These are phyloP conservation scores for Leccinum subgranulosum DNA, from an alignment of 768 basidiomycete genomes.

Conservation along the genomic window DNA sequence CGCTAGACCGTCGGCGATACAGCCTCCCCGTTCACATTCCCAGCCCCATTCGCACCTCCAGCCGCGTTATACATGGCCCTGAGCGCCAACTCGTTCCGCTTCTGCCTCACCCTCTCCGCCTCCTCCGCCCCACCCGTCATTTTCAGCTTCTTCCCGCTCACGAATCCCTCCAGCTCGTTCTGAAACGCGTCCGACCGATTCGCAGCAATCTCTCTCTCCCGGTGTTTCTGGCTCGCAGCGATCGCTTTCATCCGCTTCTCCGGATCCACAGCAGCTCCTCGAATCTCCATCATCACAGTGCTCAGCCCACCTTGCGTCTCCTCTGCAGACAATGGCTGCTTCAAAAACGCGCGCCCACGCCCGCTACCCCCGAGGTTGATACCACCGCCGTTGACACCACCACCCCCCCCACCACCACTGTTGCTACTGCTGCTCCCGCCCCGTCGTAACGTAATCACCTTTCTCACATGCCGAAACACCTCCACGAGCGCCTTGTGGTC, in stretches of 20 bases:
- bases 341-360: constrained; percentile 47
- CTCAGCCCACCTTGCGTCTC: constrained; percentile 65
- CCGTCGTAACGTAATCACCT: constrained; percentile 68
- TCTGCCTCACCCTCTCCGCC: constrained; percentile 82
- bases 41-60: constrained; percentile 1
- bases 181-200: constrained; percentile 76
- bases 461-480: constrained; percentile 88
- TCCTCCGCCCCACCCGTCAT: constrained; percentile 97
- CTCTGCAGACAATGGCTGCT: constrained; percentile 55
- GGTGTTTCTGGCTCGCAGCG: constrained; percentile 76
- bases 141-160: constrained; percentile 81
- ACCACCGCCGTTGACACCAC: constrained; percentile 34
- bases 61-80: constrained; percentile 77
- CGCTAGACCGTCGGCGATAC: constrained; percentile 9
- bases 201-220: constrained; percentile 71
- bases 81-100: constrained; percentile 77
- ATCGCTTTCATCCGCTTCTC: constrained; percentile 89
- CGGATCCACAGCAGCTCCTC: constrained; percentile 77
- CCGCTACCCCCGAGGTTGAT: constrained; percentile 36
- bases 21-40: constrained; percentile 3
- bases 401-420: background rate
- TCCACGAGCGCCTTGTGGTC: constrained; percentile 88
- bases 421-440: background rate
- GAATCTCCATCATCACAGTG: constrained; percentile 89
- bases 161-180: constrained; percentile 81